Evolutionary conservation across 116 monocot species (phyloP).

Genomic region (Iris pallida): DNA sequence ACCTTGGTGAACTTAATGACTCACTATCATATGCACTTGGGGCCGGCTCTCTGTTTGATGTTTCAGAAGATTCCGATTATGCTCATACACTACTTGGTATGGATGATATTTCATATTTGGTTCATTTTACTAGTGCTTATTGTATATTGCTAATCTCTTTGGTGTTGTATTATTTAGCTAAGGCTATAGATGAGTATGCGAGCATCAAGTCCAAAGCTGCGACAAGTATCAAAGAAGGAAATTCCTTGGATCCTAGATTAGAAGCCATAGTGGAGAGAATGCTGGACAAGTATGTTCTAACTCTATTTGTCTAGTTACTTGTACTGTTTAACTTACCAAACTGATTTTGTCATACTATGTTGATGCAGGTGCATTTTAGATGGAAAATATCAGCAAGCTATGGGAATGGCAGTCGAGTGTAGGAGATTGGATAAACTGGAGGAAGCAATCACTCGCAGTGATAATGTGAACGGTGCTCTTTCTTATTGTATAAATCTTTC

Average conservation of each 20-base stretch:
- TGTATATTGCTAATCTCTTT: too few relatives aligned
- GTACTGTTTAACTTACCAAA: background rate
- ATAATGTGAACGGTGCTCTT: slow-evolving; percentile 73
- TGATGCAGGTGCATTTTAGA: slow-evolving; percentile 70
- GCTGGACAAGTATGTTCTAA: slow-evolving; percentile 77
- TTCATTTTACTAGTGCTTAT: too few relatives aligned
- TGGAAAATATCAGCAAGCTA: slow-evolving; percentile 96
- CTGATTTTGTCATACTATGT: background rate
- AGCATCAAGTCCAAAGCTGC: slow-evolving; percentile 57
- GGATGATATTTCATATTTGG: background rate
- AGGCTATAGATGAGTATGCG: slow-evolving; percentile 92
- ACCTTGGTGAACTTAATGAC: slow-evolving; percentile 85
- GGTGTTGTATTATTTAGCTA: slow-evolving; percentile 32
- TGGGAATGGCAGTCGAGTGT: slow-evolving; percentile 96
- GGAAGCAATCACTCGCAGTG: slow-evolving; percentile 75
- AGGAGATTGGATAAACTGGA: slow-evolving; percentile 94
- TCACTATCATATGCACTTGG: slow-evolving; percentile 88
- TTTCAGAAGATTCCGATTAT: slow-evolving; percentile 85
- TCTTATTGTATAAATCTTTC: slow-evolving; percentile 96
- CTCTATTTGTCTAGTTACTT: background rate
- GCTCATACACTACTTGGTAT: slow-evolving; percentile 71
- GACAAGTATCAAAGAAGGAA: slow-evolving; percentile 40
- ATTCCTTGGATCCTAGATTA: slow-evolving; percentile 67
- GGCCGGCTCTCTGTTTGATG: slow-evolving; percentile 86
- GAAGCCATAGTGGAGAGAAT: slow-evolving; percentile 94